These are phyloP conservation scores for Panellus pusillus DNA, from an alignment of 768 basidiomycete genomes.

Conservation along the genomic window DNA sequence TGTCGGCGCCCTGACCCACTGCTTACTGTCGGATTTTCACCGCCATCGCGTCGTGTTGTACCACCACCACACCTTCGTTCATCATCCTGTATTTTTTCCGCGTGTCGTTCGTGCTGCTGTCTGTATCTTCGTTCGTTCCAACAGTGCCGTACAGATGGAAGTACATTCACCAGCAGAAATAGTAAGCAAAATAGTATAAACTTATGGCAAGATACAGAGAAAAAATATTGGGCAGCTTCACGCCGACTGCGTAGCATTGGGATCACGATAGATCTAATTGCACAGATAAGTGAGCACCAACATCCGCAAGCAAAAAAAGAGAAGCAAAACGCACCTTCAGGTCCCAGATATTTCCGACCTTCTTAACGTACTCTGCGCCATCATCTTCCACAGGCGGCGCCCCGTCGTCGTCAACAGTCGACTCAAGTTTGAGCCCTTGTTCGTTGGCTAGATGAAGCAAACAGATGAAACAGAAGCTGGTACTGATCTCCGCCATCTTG, in stretches of 20 bases:
- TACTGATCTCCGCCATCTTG: slow-evolving; percentile 98
- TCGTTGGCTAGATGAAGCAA: slow-evolving; percentile 95
- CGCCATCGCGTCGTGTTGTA: slow-evolving; percentile 20
- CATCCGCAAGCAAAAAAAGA: neutral
- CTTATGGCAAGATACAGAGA: slow-evolving; percentile 6
- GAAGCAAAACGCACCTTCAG: slow-evolving; percentile 52
- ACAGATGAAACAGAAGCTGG: slow-evolving; percentile 99
- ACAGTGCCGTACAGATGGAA: neutral
- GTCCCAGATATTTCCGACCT: slow-evolving; percentile 73
- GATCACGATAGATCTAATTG: slow-evolving; percentile 46
- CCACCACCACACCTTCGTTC: slow-evolving; percentile 5
- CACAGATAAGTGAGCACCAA: neutral
- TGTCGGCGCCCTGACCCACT: neutral
- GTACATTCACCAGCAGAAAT: slow-evolving; percentile 10
- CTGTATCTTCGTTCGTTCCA: too few species aligned
- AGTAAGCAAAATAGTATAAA: slow-evolving; percentile 17
- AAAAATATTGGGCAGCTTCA: neutral
- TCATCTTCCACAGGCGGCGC: slow-evolving; percentile 37
- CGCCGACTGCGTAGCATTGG: slow-evolving; percentile 31
- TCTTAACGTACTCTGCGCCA: slow-evolving; percentile 45
- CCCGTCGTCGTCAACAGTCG: slow-evolving; percentile 36
- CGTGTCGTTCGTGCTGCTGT: neutral
- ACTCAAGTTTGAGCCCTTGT: slow-evolving; percentile 83
- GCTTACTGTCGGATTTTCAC: slow-evolving; percentile 6
- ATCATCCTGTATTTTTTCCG: slow-evolving; percentile 5